A percentile compares a stretch with the other conserved stretches of the same genome.
Evolutionary conservation across 306 rosid species (phyloP).

Genomic region (Pterocarpus santalinus): DNA sequence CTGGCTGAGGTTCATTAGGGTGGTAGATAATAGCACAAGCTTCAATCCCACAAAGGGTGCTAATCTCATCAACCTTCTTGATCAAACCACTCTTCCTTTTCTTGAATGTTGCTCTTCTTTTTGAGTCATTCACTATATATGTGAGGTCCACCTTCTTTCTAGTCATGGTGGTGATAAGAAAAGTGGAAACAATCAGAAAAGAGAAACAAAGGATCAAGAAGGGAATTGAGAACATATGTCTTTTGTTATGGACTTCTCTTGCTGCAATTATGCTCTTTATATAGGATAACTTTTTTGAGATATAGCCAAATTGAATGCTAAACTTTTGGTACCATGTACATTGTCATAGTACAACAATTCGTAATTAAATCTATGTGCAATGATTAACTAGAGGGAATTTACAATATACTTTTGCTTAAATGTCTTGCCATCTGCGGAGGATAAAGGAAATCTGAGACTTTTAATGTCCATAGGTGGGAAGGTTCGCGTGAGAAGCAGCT

Average conservation of each 20-base stretch:
- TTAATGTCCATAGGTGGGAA: not conserved
- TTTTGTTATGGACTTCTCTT: not conserved
- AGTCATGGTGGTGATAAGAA: slow-evolving; percentile 30
- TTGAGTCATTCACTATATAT: slow-evolving; percentile 39
- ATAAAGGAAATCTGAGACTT: not conserved
- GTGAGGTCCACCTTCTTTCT: slow-evolving; percentile 41
- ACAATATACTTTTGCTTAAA: not conserved
- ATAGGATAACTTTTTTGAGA: not conserved
- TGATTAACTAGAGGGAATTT: not conserved
- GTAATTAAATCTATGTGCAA: not conserved
- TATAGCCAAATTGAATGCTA: not conserved
- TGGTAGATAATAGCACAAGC: slow-evolving; percentile 49
- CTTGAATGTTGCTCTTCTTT: slow-evolving; percentile 42
- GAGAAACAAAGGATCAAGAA: not conserved
- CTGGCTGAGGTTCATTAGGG: slow-evolving; percentile 39
- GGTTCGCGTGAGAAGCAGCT: no score
- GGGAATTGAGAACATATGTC: not conserved
- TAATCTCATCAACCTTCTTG: slow-evolving; percentile 35
- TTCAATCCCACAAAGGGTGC: slow-evolving; percentile 41
- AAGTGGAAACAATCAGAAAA: not conserved
- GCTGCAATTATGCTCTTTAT: not conserved
- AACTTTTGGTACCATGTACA: no score
- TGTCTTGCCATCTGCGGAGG: not conserved
- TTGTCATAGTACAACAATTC: no score
- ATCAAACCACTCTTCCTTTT: slow-evolving; percentile 34